Evolutionary conservation across 352 stramenopile genomes (phyloP), one percentile per base, ranked within the genome.

Genomic region (Globisporangium apiculatum): DNA sequence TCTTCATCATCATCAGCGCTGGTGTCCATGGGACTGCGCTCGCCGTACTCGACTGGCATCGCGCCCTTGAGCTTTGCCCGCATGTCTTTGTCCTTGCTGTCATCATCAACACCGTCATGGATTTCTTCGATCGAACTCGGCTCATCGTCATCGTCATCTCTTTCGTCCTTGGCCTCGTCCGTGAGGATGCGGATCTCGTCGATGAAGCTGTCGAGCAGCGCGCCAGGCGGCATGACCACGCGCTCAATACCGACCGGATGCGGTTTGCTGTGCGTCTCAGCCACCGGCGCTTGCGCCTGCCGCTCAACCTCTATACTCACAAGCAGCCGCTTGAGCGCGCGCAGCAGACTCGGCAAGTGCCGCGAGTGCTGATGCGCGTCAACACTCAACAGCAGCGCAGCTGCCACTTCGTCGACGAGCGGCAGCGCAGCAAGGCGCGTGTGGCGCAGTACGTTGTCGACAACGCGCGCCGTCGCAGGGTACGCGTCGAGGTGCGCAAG

Each of bases 291-390:
- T 43, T 43, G 7, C 40, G 40, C 2, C 7, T 43, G 7, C 7
- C 40, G 40, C 40, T 77, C 63, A 7, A 41, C 53, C 7, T 61
- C 53, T 53, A 86, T 85, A 57, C 74, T 82, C 18, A 45, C 50
- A 35, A 91, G 51, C 46, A 91, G 58, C 17, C 76, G 62, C 47
- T 87, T 81, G 1, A 91, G 68, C n/a, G 82, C 75, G n/a, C 75
- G 76, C 35, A 90, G 47, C 7, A 90, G 57, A 40, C 68, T 72
- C 46, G 67, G 64, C 8, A 76, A 66, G 31, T 85, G 61, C 18
- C 64, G 64, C 1, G 77, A 86, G 38, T 90, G 64, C 62, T 92
- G 79, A 61, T 94, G 80, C 52, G 79, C n/a, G 62, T 95, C 86
- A 15, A 95, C 66, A 53, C 76, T 89, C 10, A 66, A 72, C 38